Evolutionary conservation across 129 eudicot genomes (phyloP), one percentile per base, ranked within the genome.

Genomic region (Daucus carota): DNA sequence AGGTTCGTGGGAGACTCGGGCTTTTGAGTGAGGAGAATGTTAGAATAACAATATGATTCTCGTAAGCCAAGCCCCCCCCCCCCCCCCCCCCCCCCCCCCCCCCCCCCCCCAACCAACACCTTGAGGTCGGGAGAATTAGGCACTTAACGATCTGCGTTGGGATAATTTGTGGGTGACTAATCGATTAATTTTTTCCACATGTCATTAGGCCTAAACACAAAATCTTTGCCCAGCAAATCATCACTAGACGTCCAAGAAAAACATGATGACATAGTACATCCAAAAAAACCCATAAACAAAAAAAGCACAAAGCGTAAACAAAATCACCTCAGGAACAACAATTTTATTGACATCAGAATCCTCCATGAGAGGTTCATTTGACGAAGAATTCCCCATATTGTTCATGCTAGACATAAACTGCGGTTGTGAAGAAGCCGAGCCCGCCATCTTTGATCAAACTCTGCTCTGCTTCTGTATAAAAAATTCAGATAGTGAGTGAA

Each of bases 301-400:
- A 15, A 11, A 41, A 65, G 28, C 22, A 14, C 9, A 41, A 15
- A 72, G 8, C 10, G 70, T 44, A n/a, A n/a, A 57, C 5, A 57
- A 57, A 73, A 87, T 84, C 57, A 86, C 98, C 80, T 93, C 97
- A 73, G 98, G 88, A 26, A 94, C 96, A 75, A 91, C 85, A 86
- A 94, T 94, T 83, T 94, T 97, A 73, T 89, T 79, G 75, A 75
- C 57, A 54, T 86, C 96, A 79, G 88, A 70, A 80, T 78, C 40
- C 29, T 94, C 93, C 46, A 86, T 89, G 17, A 90, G 83, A 62
- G 92, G 88, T 52, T 84, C 86, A 77, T 85, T 85, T 12, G 88
- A 54, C 28, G 41, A 83, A 48, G 48, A 83, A 68, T 38, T 80
- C 72, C 78, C n/a, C n/a, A n/a, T 62, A 65, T 76, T 76, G 3